phyloP scores from a whole-genome alignment of 768 basidiomycete species.

The Leccinum incarnatum region DNA sequence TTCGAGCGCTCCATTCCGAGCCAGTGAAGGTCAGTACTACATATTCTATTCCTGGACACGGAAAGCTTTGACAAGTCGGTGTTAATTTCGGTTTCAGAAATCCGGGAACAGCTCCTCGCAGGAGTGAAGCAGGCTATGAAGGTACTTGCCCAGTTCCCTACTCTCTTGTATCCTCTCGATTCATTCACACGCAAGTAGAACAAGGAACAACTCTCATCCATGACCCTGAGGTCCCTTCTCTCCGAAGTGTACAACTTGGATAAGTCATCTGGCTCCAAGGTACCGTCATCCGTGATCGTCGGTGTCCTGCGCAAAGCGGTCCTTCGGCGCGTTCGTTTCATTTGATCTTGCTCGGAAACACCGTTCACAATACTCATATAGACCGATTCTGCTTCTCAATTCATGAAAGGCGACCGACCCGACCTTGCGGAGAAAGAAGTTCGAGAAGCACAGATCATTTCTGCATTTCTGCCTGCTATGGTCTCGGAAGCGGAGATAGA shows the following conservation, averaged over 20 bases:
- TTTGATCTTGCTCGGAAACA: not conserved
- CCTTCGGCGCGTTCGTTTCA: slow-evolving; percentile 52
- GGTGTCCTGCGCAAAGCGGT: slow-evolving; percentile 57
- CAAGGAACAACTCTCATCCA: slow-evolving; percentile 56
- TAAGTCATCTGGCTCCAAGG: slow-evolving; percentile 46
- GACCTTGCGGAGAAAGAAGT: slow-evolving; percentile 67
- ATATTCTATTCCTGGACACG: not conserved
- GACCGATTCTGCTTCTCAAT: slow-evolving; percentile 61
- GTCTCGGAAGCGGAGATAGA: slow-evolving; percentile 58
- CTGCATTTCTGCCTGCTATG: slow-evolving; percentile 57
- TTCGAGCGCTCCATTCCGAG: slow-evolving; percentile 7
- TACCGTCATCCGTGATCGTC: slow-evolving; percentile 49
- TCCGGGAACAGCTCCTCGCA: slow-evolving; percentile 49
- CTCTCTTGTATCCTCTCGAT: not conserved
- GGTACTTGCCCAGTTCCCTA: slow-evolving; percentile 37
- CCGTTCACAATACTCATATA: slow-evolving; percentile 27
- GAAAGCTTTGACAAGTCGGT: not conserved
- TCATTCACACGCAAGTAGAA: slow-evolving; percentile 36
- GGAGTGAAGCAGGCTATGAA: slow-evolving; percentile 70
- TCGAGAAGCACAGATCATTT: slow-evolving; percentile 53
- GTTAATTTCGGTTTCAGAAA: slow-evolving; percentile 35
- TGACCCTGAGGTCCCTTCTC: slow-evolving; percentile 62
- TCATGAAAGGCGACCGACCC: slow-evolving; percentile 50
- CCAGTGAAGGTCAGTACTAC: slow-evolving; percentile 21
- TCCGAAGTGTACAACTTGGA: slow-evolving; percentile 69